Base-by-base conservation (phyloP, 768 basidiomycete genomes). In the Podaxis sp. region DNA sequence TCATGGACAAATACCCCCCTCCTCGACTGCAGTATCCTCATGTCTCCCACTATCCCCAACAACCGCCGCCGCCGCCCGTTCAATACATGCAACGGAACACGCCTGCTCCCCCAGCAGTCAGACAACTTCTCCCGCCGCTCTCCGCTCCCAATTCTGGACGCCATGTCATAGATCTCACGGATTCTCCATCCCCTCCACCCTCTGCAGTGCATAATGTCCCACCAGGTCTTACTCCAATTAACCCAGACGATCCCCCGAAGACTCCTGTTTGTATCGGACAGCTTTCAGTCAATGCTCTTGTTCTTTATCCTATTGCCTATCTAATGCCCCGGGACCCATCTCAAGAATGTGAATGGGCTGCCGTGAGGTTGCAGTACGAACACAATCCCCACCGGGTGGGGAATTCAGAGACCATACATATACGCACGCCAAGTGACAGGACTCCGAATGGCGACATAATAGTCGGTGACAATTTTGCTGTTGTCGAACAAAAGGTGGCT, bases 191-290 rank as follows among this genome's bases (percentile, higher is more conserved):
- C 60, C 75, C 84, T 52, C 81, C 82, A 12, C 82, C 82, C 2
- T 63, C 70, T 1, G 72, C 73, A 22, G 70, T 65, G 58, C 71
- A 22, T 67, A 69, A 30, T 73, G 72, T 51, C 65, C 70, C 62
- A 63, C 64, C 61, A 62, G 68, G 66, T 58, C 70, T 68, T 4
- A 52, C 72, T 33, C 65, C 71, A 11, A 75, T 87, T 2, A 83
- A 86, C 2, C 76, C 79, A 8, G 88, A 91, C 50, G 74, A 91
- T 17, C 82, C 89, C 5, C 90, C 89, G 13, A 91, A 88, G 77
- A 91, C 90, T 0, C 90, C 92, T 15, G 87, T 96, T 57, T 96
- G 95, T 73, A 94, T 96, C 53, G 94, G 94, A 1, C 89, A 91
- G 63, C 80, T 96, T 38, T 80, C 81, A n/a, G 88, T 88, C 20